Base-by-base conservation (phyloP, 345 rosid species). In the Balakata baccata region DNA sequence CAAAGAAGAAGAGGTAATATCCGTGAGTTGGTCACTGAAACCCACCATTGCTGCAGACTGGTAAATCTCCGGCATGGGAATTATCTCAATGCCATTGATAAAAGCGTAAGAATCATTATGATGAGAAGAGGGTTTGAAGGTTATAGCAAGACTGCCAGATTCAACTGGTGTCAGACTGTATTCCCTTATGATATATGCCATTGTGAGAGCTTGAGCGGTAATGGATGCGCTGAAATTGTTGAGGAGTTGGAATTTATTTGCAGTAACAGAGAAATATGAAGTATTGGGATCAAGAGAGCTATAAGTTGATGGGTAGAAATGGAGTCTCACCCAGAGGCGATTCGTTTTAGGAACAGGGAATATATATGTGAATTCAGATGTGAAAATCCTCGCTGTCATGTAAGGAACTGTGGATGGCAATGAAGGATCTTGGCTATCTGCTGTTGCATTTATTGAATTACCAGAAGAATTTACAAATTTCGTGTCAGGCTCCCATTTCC, bases 191-290 rank as follows among this genome's bases (percentile, higher is more conserved):
- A 79, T 59, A 54, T 71, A 79, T 16, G 79, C 76, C 73, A 65
- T 78, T 23, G 82, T 75, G 0, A 79, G 70, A 38, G 82, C 79
- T 62, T 66, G 54, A 20, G 79, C 61, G 10, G 78, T 75, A 43
- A 79, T 41, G 20, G 69, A 75, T 2, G 76, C 79, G 38, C 79
- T 79, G 75, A 75, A 79, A 66, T 79, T 79, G 45, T 75, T 79
- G 7, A 79, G 75, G 22, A 79, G 79, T 23, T 70, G 69, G 13
- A 65, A 66, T 4, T 46, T 45, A 61, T 75, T 75, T 25, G 79
- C 82, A 14, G 69, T 58, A 3, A 75, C 76, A 16, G 76, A 45
- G 47, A 79, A 75, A 60, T 64, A 75, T 0, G 82, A 75, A 34
- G 12, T 43, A 34, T 58, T 52, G 18, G 82, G 68, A 67, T 75